A percentile compares a stretch with the other conserved stretches of the same genome.
These are phyloP conservation scores for Ambispora gerdemannii DNA, from an alignment of 192 early-diverging fungal genomes.

Conservation along the genomic window DNA sequence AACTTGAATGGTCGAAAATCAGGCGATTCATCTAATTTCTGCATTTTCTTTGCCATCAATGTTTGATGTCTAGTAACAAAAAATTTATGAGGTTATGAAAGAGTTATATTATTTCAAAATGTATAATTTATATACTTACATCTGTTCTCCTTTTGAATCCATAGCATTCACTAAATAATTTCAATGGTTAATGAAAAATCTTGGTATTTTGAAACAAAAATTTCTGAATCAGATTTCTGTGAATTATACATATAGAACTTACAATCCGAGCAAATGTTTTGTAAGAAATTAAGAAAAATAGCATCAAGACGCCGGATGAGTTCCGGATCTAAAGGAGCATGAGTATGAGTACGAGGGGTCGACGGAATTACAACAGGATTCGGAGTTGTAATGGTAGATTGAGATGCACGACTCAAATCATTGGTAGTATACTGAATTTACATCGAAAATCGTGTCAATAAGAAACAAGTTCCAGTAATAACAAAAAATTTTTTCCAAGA, in stretches of 20 bases:
- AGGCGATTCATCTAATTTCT: slow-evolving; percentile 64
- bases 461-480: too few relatives aligned
- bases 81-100: background rate
- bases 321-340: slow-evolving; percentile 44
- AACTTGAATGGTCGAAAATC: slow-evolving; percentile 81
- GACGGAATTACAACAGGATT: slow-evolving; percentile 1
- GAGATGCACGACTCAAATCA: background rate
- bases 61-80: slow-evolving; percentile 59
- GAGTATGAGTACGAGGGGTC: slow-evolving; percentile 39
- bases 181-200: background rate
- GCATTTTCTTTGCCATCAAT: slow-evolving; percentile 74
- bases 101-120: background rate
- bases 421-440: background rate
- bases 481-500: background rate
- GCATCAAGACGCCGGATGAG: slow-evolving; percentile 56
- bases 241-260: slow-evolving; percentile 42
- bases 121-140: slow-evolving; percentile 47
- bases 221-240: background rate
- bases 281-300: slow-evolving; percentile 65
- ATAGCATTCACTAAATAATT: slow-evolving; percentile 53
- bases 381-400: background rate
- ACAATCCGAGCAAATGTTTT: slow-evolving; percentile 66
- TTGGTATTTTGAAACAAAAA: slow-evolving; percentile 5
- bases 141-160: slow-evolving; percentile 66
- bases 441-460: background rate